Evolutionary conservation across 2,329 filamentous ascomycete genomes (phyloP).

Genomic region (Aspergillus candidus): DNA sequence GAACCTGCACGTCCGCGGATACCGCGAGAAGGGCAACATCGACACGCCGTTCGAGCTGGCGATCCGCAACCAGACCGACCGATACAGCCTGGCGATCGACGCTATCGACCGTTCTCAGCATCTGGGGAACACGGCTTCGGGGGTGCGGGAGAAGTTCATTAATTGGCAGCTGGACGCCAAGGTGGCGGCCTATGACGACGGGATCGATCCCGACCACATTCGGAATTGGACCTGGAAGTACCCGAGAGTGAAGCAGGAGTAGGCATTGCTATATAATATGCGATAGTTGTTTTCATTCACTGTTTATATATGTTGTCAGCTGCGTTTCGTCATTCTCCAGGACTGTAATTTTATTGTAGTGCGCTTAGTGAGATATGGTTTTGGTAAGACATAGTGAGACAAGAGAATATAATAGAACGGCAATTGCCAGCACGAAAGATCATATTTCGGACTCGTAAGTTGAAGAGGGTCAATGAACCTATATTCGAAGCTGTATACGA

Average conservation of each 20-base stretch:
- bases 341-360: too few relatives aligned
- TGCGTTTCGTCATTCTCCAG: too few relatives aligned
- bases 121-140: slow-evolving; percentile 58
- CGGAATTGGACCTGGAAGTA: slow-evolving; percentile 62
- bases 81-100: slow-evolving; percentile 70
- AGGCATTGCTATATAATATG: neutral
- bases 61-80: slow-evolving; percentile 70
- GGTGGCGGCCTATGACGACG: slow-evolving; percentile 62
- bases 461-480: too few relatives aligned
- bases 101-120: slow-evolving; percentile 63
- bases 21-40: slow-evolving; percentile 79
- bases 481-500: too few relatives aligned
- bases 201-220: slow-evolving; percentile 62
- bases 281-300: neutral
- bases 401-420: too few relatives aligned
- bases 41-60: slow-evolving; percentile 74
- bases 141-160: slow-evolving; percentile 58
- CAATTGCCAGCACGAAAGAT: too few relatives aligned
- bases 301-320: too few relatives aligned
- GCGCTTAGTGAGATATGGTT: too few relatives aligned
- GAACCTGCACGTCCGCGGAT: slow-evolving; percentile 69
- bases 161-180: slow-evolving; percentile 59
- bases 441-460: too few relatives aligned
- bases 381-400: too few relatives aligned
- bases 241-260: slow-evolving; percentile 8